These are phyloP conservation scores for Paraphaeosphaeria minitans DNA, from an alignment of 2,329 filamentous ascomycete species.

Conservation along the genomic window DNA sequence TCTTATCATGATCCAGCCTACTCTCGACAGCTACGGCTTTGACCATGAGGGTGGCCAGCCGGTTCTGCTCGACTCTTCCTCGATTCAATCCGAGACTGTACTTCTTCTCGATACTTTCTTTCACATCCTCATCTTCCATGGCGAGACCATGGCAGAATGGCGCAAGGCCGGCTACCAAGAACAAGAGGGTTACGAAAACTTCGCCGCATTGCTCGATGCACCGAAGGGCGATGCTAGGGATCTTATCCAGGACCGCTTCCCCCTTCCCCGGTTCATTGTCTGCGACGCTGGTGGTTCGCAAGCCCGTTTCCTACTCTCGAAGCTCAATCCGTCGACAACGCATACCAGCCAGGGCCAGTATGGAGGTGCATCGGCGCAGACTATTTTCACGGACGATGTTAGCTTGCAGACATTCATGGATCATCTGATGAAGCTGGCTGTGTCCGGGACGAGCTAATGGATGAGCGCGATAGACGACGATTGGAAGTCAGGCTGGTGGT, in stretches of 20 bases:
- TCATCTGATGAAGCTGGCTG: constrained; percentile 86
- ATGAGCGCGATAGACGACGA: not conserved
- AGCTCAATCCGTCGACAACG: constrained; percentile 96
- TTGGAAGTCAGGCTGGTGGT: not conserved
- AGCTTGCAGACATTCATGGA: constrained; percentile 99
- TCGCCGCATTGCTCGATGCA: constrained; percentile 82
- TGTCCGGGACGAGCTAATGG: constrained; percentile 42
- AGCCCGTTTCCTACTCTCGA: constrained; percentile 93
- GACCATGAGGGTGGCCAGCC: constrained; percentile 92
- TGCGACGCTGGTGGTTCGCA: constrained; percentile 98
- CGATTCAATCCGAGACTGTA: constrained; percentile 92
- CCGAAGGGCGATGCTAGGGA: constrained; percentile 98
- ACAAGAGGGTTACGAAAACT: constrained; percentile 97
- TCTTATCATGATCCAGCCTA: constrained; percentile 98
- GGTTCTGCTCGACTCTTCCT: constrained; percentile 94
- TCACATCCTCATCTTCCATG: constrained; percentile 99
- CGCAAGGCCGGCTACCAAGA: constrained; percentile 97
- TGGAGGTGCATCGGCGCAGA: constrained; percentile 90
- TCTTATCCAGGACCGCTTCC: constrained; percentile 95
- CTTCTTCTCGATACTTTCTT: constrained; percentile 98
- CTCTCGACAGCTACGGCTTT: constrained; percentile 94
- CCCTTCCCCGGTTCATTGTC: constrained; percentile 96
- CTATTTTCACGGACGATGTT: constrained; percentile 98
- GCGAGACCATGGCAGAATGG: constrained; percentile 97
- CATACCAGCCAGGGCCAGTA: constrained; percentile 86